phyloP scores from a whole-genome alignment of 2,329 filamentous ascomycete species.

The Taxawa tesnikishii region DNA sequence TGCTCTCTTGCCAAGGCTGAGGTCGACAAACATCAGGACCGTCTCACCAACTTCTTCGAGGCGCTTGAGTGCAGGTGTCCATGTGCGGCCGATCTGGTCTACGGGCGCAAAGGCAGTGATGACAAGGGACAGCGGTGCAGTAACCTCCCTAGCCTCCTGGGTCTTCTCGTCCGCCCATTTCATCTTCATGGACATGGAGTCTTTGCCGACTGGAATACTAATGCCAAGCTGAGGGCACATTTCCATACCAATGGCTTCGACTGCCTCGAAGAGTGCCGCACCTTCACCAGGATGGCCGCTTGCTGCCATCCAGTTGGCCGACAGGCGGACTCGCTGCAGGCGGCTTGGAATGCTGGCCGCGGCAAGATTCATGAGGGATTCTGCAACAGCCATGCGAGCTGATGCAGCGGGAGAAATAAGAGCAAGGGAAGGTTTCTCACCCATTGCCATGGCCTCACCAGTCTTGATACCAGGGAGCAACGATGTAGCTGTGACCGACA shows the following conservation, averaged over 20 bases:
- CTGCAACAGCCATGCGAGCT: slow-evolving; percentile 89
- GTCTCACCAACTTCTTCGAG: slow-evolving; percentile 82
- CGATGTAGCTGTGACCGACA: slow-evolving; percentile 80
- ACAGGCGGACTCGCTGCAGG: slow-evolving; percentile 70
- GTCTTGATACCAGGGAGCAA: slow-evolving; percentile 60
- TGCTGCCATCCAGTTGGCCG: slow-evolving; percentile 99
- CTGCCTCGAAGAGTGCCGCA: slow-evolving; percentile 83
- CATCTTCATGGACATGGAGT: slow-evolving; percentile 98
- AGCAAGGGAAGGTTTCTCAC: slow-evolving; percentile 79
- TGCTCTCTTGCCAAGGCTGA: slow-evolving; percentile 67
- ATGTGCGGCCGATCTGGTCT: slow-evolving; percentile 70
- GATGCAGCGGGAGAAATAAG: slow-evolving; percentile 84
- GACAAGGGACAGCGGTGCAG: slow-evolving; percentile 79
- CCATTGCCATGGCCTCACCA: slow-evolving; percentile 97
- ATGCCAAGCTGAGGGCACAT: slow-evolving; percentile 83
- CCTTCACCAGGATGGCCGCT: slow-evolving; percentile 86
- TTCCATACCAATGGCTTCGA: slow-evolving; percentile 84
- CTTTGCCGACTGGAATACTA: slow-evolving; percentile 92
- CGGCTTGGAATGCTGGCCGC: slow-evolving; percentile 64
- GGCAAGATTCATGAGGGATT: slow-evolving; percentile 85
- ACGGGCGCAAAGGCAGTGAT: slow-evolving; percentile 86
- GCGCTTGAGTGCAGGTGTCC: slow-evolving; percentile 80
- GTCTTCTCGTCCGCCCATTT: slow-evolving; percentile 68
- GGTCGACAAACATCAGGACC: slow-evolving; percentile 79
- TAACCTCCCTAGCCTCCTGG: slow-evolving; percentile 68